A percentile compares a stretch with the other conserved stretches of the same genome.
Conservation (phyloP, 345 rosid species). For the Citrus inodora region DNA sequence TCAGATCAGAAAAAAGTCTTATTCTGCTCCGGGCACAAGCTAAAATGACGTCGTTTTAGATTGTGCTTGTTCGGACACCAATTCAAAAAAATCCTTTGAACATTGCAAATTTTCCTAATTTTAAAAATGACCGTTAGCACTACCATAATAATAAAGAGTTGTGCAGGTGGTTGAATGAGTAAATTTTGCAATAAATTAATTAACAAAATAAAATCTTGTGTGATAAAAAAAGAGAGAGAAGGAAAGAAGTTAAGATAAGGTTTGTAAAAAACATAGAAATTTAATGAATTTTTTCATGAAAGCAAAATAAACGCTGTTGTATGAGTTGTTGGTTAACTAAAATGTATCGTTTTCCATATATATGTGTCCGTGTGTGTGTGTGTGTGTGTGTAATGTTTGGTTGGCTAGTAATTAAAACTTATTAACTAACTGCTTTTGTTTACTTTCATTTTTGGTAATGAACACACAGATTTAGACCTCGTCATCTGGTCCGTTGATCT, state of each 20-base stretch:
- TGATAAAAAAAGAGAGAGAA: not conserved
- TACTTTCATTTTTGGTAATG: not conserved
- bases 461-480: not conserved
- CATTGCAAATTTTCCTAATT: no score
- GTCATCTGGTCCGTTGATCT: not conserved
- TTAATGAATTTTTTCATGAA: not conserved
- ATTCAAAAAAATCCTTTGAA: no score
- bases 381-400: no score
- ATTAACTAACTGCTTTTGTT: not conserved
- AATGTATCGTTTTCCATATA: not conserved
- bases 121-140: no score
- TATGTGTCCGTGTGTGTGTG: rapidly evolving
- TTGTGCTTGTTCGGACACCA: no score
- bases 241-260: not conserved
- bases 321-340: not conserved
- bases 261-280: not conserved
- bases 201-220: not conserved
- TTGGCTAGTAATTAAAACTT: not conserved
- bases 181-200: not conserved
- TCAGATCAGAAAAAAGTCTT: no score
- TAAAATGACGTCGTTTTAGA: no score
- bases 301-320: no score
- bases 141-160: no score
- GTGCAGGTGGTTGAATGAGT: not conserved
- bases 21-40: rapidly evolving